A percentile compares a stretch with the other conserved stretches of the same genome.
These are phyloP conservation scores for Xylariomycetidae sp. DNA, from an alignment of 2,329 filamentous ascomycete genomes.

Conservation along the genomic window DNA sequence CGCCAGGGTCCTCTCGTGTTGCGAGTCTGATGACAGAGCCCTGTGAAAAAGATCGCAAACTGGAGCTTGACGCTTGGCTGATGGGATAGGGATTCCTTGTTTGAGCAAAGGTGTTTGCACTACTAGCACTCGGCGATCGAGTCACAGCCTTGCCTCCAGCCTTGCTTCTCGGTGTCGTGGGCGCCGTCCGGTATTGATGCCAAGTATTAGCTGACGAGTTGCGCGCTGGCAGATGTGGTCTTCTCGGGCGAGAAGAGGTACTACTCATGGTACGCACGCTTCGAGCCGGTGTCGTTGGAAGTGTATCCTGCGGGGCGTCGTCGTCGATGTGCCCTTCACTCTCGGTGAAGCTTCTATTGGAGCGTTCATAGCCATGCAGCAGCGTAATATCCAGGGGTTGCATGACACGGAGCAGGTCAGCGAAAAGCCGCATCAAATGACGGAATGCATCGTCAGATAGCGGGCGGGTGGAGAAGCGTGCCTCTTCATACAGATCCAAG, in stretches of 20 bases:
- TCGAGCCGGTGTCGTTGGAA: constrained; percentile 33
- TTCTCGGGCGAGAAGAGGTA: constrained; percentile 10
- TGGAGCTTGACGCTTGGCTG: constrained; percentile 20
- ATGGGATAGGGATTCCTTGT: constrained; percentile 35
- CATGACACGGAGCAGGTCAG: constrained; percentile 75
- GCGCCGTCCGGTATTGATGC: constrained; percentile 46
- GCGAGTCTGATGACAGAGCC: constrained; percentile 43
- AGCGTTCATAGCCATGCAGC: constrained; percentile 32
- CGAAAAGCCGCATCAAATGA: constrained; percentile 77
- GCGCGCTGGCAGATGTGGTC: constrained; percentile 25
- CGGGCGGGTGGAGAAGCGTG: constrained; percentile 71
- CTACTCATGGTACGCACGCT: constrained; percentile 13
- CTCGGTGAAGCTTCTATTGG: constrained; percentile 16
- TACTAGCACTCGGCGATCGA: constrained; percentile 22
- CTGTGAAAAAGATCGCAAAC: constrained; percentile 15
- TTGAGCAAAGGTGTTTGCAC: constrained; percentile 32
- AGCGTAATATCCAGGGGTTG: constrained; percentile 52
- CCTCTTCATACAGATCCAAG: constrained; percentile 72
- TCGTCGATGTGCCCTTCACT: constrained; percentile 27
- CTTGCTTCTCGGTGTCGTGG: constrained; percentile 46
- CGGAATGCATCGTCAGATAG: constrained; percentile 70
- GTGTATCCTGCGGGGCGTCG: constrained; percentile 39
- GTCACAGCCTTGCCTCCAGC: constrained; percentile 31
- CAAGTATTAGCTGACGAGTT: constrained; percentile 40
- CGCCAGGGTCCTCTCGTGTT: constrained; percentile 27